phyloP scores from a whole-genome alignment of 75 land plant genomes.

The Cunninghamia lanceolata region DNA sequence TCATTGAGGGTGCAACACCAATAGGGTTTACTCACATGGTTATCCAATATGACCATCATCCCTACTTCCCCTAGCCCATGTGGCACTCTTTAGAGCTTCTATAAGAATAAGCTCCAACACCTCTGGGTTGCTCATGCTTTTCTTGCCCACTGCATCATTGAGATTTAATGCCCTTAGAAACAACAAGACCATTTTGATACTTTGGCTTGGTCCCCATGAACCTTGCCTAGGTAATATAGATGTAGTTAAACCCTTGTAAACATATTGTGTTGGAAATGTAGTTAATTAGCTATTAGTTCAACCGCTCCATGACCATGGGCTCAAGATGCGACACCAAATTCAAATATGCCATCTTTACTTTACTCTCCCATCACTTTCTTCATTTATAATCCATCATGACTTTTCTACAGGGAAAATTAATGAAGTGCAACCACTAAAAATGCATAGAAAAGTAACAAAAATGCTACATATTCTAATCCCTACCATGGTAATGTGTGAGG shows the following conservation, averaged over 20 bases:
- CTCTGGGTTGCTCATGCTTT: slow-evolving; percentile 19
- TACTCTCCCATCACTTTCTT: slow-evolving; percentile 27
- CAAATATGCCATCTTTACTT: slow-evolving; percentile 52
- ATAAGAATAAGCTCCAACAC: slow-evolving; percentile 12
- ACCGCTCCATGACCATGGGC: slow-evolving; percentile 40
- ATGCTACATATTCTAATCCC: too few relatives aligned
- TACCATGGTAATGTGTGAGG: too few relatives aligned
- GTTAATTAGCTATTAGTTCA: slow-evolving; percentile 20
- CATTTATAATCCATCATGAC: slow-evolving; percentile 53
- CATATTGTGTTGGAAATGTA: slow-evolving; percentile 12
- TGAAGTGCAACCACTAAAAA: neutral
- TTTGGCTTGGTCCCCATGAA: slow-evolving; percentile 15
- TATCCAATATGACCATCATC: slow-evolving; percentile 17
- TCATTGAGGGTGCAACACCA: slow-evolving; percentile 48
- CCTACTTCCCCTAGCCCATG: slow-evolving; percentile 13
- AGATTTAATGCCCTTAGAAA: slow-evolving; percentile 12
- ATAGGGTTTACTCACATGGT: slow-evolving; percentile 28
- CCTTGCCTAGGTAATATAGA: slow-evolving; percentile 51
- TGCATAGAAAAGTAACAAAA: too few relatives aligned
- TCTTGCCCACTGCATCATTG: neutral
- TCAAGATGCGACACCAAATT: slow-evolving; percentile 53
- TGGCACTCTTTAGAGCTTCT: slow-evolving; percentile 25
- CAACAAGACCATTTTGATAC: slow-evolving; percentile 13
- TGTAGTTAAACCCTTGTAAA: slow-evolving; percentile 55
- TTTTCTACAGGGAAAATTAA: slow-evolving; percentile 18